A percentile compares a stretch with the other conserved stretches of the same genome.
Conservation (phyloP, 2,329 filamentous ascomycete genomes). For the Penicillium sp. region DNA sequence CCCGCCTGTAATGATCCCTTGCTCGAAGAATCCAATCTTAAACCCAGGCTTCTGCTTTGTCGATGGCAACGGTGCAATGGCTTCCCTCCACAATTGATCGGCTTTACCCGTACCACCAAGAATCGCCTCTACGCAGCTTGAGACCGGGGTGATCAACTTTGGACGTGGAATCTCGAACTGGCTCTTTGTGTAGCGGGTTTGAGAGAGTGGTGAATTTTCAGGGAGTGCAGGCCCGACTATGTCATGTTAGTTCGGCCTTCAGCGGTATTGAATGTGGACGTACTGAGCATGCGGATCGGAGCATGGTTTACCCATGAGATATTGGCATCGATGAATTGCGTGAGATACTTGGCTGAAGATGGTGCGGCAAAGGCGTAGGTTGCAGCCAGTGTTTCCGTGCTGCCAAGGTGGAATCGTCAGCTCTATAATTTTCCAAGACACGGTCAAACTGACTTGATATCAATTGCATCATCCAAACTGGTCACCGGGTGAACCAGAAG, state of each 20-base stretch:
- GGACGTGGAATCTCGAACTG: conserved; percentile 52
- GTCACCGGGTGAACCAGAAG: conserved; percentile 51
- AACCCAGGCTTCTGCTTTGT: conserved; percentile 28
- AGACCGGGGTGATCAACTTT: conserved; percentile 39
- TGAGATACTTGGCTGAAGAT: conserved; percentile 59
- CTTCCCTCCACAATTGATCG: conserved; percentile 29
- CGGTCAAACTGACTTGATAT: conserved; percentile 32
- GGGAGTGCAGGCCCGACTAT: conserved; percentile 28
- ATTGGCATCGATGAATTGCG: conserved; percentile 56
- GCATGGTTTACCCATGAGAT: conserved; percentile 61
- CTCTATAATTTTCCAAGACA: not conserved
- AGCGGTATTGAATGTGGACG: conserved; percentile 10
- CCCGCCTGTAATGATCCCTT: conserved; percentile 45
- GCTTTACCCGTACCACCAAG: conserved; percentile 19
- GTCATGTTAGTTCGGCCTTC: not conserved
- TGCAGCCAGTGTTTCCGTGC: conserved; percentile 42
- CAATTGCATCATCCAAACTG: conserved; percentile 59
- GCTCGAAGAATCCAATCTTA: conserved; percentile 52
- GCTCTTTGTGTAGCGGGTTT: conserved; percentile 43
- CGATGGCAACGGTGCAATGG: conserved; percentile 37
- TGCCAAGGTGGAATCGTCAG: conserved; percentile 13
- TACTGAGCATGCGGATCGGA: conserved; percentile 55
- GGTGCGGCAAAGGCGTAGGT: conserved; percentile 57
- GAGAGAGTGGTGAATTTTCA: conserved; percentile 39
- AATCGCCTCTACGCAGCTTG: conserved; percentile 14